These are phyloP conservation scores for Gaeumannomyces sp. DNA, from an alignment of 2,329 filamentous ascomycete species.

Conservation along the genomic window DNA sequence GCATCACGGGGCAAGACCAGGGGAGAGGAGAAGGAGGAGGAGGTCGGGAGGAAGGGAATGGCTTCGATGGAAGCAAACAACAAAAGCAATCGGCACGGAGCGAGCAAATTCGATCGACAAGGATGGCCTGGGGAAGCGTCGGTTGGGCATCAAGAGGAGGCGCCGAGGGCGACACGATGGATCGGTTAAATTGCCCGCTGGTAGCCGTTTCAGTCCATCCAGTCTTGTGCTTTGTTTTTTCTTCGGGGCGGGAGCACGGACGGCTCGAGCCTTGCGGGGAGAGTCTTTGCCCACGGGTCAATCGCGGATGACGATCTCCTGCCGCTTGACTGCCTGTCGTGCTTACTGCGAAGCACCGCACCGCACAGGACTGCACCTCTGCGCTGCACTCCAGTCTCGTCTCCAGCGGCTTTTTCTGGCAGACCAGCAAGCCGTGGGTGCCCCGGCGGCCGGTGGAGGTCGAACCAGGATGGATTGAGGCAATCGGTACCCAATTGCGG, in stretches of 20 bases:
- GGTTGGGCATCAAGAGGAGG: conserved; percentile 1
- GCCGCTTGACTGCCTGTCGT: too few species aligned
- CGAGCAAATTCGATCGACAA: not conserved
- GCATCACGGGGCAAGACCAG: too few species aligned
- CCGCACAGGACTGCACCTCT: too few species aligned
- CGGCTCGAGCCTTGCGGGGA: not conserved
- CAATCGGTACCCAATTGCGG: not conserved
- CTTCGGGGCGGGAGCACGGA: too few species aligned
- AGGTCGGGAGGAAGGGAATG: not conserved
- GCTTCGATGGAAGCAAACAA: not conserved
- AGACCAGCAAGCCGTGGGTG: not conserved
- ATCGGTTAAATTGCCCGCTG: not conserved
- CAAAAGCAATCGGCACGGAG: too few species aligned
- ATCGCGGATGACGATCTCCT: too few species aligned
- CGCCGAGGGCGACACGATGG: not conserved
- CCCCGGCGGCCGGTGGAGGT: too few species aligned
- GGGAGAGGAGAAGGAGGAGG: too few species aligned
- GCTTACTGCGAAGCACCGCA: too few species aligned
- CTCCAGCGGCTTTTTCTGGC: not conserved
- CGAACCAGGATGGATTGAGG: too few species aligned
- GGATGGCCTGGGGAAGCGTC: not conserved
- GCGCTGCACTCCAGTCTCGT: not conserved
- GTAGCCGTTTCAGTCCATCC: not conserved
- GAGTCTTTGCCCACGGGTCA: too few species aligned
- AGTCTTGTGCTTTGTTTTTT: not conserved